Evolutionary conservation across 768 basidiomycete species (phyloP), one percentile per base, ranked within the genome.

Genomic region (Saitozyma podzolica): DNA sequence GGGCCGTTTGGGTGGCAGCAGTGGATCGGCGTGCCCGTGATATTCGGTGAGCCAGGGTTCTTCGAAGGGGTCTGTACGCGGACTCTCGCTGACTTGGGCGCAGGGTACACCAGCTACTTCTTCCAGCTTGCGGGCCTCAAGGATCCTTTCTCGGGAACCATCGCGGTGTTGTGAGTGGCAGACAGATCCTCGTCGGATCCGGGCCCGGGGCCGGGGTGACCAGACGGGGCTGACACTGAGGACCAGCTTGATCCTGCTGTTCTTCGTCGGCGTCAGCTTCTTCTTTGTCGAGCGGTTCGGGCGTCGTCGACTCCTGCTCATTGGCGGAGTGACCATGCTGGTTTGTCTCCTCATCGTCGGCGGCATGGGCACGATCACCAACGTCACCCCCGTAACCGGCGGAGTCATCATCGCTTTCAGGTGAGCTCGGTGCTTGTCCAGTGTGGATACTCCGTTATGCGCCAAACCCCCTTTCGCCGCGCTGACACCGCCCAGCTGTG

Each of bases 231-330:
- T 29, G 29, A 29, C 29, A 29, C 29, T 68, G 14, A 14, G 17
- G 8, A 20, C 19, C 57, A 58, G 45, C 13, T 7, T 61, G 50
- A 48, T 64, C 54, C 51, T 50, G 20, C 19, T 47, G 9, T 37
- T 45, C 17, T 52, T 37, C 16, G 52, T 54, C 9, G 29, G 40
- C 50, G 16, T 86, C 41, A 88, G 89, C 1, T 76, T 91, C 68
- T 89, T 87, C 76, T 80, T 89, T 56, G 86, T 89, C 84, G 87
- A 89, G 75, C 82, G 82, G 84, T 89, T 85, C 75, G 88, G 88
- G 10, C 84, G 88, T 53, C 82, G 88, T 9, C 63, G 72, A 49
- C 88, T 88, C 0, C 81, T 90, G 56, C 87, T 90, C 58, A 70
- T 84, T 49, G 89, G 88, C 17, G 88, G 87, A 7, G 59, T 88